phyloP scores from a whole-genome alignment of 2,329 filamentous ascomycete species.

The Mycogone perniciosa region DNA sequence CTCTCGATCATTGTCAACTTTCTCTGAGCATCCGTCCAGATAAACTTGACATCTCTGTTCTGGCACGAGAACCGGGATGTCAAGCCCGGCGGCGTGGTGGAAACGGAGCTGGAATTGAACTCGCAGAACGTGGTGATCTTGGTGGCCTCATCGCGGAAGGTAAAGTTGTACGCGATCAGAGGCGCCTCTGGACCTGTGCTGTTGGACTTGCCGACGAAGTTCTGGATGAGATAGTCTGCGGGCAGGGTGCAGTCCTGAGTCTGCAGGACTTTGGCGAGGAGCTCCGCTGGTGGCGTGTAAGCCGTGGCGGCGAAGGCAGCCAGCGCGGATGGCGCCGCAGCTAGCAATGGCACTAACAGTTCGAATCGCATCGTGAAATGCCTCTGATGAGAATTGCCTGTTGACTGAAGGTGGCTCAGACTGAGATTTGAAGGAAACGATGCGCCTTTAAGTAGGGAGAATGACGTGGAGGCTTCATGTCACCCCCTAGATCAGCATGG shows the following conservation, averaged over 20 bases:
- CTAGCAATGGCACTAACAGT: conserved; percentile 4
- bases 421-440: too few relatives aligned
- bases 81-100: conserved; percentile 25
- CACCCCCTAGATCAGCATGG: too few relatives aligned
- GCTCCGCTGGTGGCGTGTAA: conserved; percentile 22
- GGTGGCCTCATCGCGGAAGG: conserved; percentile 36
- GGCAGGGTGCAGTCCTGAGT: conserved; percentile 32
- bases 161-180: conserved; percentile 32
- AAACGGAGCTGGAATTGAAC: conserved; percentile 36
- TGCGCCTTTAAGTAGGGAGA: too few relatives aligned
- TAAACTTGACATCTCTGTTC: conserved; percentile 35
- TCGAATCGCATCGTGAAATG: conserved; percentile 2
- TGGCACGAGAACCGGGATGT: conserved; percentile 39
- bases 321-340: conserved; percentile 14
- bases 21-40: conserved; percentile 27
- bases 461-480: too few relatives aligned
- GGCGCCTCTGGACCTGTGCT: conserved; percentile 24
- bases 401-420: too few relatives aligned
- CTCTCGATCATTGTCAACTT: conserved; percentile 39
- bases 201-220: conserved; percentile 31
- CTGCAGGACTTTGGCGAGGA: conserved; percentile 19
- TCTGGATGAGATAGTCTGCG: conserved; percentile 30
- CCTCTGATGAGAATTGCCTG: too few relatives aligned
- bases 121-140: conserved; percentile 35
- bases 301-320: conserved; percentile 17